phyloP scores from a whole-genome alignment of 805 yeast species.

The Diddensiella caesifluorescens region DNA sequence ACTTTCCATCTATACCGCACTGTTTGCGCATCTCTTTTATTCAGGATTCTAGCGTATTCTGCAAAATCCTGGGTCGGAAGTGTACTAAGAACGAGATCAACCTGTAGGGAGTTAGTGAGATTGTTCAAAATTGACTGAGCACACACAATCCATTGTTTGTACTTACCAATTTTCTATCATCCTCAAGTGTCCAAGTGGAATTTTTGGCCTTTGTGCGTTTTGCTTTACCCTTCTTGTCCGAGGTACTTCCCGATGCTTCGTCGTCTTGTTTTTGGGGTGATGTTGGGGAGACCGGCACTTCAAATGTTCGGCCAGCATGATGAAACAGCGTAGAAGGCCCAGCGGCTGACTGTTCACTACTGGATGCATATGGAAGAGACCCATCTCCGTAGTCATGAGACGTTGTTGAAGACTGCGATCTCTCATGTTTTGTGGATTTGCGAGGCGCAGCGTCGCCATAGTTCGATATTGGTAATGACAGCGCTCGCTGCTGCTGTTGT shows the following conservation, averaged over 20 bases:
- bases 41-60: constrained; percentile 30
- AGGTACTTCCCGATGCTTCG: constrained; percentile 3
- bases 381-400: no score
- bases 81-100: constrained; percentile 30
- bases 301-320: no score
- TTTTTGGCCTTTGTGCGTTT: constrained; percentile 32
- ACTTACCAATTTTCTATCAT: constrained; percentile 29
- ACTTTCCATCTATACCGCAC: constrained; percentile 35
- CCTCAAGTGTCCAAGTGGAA: constrained; percentile 32
- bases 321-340: no score
- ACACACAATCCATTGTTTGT: neutral
- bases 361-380: no score
- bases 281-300: no score
- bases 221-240: constrained; percentile 12
- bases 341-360: no score
- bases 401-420: no score
- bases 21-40: constrained; percentile 33
- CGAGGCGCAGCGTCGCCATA: no score
- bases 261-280: neutral
- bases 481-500: no score
- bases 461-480: no score
- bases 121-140: neutral
- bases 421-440: no score
- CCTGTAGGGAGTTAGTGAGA: constrained; percentile 12
- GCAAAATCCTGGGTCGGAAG: constrained; percentile 32